Percentiles rank a stretch among this genome's conserved stretches.
Evolutionary conservation across 2,329 filamentous ascomycete species (phyloP).

Genomic region (Colletotrichum musicola): DNA sequence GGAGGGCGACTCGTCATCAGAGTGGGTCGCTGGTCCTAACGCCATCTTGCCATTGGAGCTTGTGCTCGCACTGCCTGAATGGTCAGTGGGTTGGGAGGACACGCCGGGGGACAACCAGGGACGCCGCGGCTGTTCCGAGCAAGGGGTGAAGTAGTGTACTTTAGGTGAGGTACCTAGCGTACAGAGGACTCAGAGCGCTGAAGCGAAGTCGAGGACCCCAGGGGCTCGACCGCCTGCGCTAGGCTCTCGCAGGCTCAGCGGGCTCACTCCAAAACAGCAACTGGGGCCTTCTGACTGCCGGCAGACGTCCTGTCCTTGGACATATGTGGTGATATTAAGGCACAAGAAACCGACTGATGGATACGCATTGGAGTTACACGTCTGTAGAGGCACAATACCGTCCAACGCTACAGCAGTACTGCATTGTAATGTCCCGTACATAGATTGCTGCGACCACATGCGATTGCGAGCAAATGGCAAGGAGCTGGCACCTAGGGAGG

Average conservation of each 20-base stretch:
- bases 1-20: constrained; percentile 27
- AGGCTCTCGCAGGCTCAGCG: constrained; percentile 7
- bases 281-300: constrained; percentile 29
- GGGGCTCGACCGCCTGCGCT: no score
- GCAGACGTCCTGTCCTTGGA: constrained; percentile 11
- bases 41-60: constrained; percentile 16
- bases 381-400: not conserved
- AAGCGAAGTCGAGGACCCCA: not conserved
- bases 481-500: not conserved
- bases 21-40: not conserved
- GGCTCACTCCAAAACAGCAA: constrained; percentile 29
- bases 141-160: not conserved
- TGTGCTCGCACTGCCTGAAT: constrained; percentile 3
- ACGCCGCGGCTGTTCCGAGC: constrained; percentile 15
- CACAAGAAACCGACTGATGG: constrained; percentile 34
- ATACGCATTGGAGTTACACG: constrained; percentile 23
- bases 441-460: not conserved
- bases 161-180: no score
- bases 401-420: not conserved
- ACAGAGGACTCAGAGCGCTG: no score
- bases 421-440: not conserved
- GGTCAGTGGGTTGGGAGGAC: constrained; percentile 8
- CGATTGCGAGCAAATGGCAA: not conserved
- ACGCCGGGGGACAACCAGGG: constrained; percentile 17
- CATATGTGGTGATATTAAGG: constrained; percentile 33